phyloP scores from a whole-genome alignment of 1,139 yeast species.

The Torulaspora pretoriensis region DNA sequence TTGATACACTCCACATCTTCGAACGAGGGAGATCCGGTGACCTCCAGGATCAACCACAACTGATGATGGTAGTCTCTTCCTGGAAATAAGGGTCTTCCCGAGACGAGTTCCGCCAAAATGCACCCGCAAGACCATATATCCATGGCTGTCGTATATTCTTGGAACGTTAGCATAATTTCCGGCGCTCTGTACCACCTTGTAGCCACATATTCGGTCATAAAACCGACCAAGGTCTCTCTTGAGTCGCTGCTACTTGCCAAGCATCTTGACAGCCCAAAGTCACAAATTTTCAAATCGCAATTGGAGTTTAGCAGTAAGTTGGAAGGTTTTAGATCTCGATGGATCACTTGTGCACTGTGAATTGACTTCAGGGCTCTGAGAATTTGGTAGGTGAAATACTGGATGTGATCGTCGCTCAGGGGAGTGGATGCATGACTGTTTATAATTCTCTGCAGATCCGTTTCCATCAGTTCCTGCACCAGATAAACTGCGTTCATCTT shows the following conservation, averaged over 20 bases:
- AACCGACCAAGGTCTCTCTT: conserved; percentile 41
- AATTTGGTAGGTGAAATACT: conserved; percentile 62
- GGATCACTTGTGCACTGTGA: conserved; percentile 69
- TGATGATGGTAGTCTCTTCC: conserved; percentile 74
- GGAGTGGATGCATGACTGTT: conserved; percentile 28
- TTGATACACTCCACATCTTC: conserved; percentile 55
- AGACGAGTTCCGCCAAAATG: conserved; percentile 61
- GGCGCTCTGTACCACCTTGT: conserved; percentile 82
- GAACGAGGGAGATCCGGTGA: conserved; percentile 60
- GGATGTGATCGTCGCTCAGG: conserved; percentile 61
- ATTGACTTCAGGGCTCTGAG: conserved; percentile 59
- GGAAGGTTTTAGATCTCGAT: conserved; percentile 87
- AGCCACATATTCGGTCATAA: conserved; percentile 71
- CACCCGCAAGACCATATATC: conserved; percentile 83
- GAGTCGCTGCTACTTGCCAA: conserved; percentile 56
- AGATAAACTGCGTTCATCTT: conserved; percentile 64
- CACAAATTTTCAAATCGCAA: conserved; percentile 90
- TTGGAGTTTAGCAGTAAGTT: conserved; percentile 79
- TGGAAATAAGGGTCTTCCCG: conserved; percentile 68
- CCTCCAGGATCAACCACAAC: conserved; percentile 54
- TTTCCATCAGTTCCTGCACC: conserved; percentile 69
- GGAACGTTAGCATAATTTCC: conserved; percentile 67
- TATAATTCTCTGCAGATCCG: conserved; percentile 60
- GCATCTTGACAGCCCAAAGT: conserved; percentile 87
- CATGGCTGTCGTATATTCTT: conserved; percentile 65